These are phyloP conservation scores for Penstemon newberryi DNA, from an alignment of 257 asterid species.

Conservation along the genomic window DNA sequence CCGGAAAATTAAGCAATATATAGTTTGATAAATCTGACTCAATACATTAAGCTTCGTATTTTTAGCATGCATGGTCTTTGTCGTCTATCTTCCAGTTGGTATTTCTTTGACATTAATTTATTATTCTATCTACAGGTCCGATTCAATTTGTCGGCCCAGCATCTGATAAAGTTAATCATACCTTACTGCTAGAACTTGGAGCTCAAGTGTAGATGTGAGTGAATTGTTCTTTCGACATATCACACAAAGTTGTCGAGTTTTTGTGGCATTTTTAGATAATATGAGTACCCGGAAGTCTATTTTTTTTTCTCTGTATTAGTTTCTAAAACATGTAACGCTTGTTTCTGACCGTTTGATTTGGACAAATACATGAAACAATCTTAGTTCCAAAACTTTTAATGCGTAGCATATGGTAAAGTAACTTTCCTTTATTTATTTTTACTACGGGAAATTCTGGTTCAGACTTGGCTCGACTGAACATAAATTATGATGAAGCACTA, in stretches of 20 bases:
- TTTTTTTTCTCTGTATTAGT: not conserved
- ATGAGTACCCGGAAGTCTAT: not conserved
- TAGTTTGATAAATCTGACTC: not conserved
- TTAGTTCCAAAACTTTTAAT: not conserved
- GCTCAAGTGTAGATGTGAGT: slow-evolving; percentile 31
- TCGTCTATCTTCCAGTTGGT: not conserved
- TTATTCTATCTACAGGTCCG: slow-evolving; percentile 57
- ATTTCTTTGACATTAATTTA: not conserved
- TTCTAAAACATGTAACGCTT: not conserved
- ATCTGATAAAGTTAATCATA: slow-evolving; percentile 66
- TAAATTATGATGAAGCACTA: no score
- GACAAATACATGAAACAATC: not conserved
- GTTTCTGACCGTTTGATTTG: not conserved
- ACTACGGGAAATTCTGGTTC: no score
- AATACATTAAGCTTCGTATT: not conserved
- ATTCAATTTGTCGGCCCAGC: slow-evolving; percentile 85
- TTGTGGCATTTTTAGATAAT: not conserved
- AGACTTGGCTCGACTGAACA: no score
- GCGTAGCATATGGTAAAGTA: not conserved
- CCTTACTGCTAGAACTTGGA: slow-evolving; percentile 80
- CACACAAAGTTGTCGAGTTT: slow-evolving; percentile 13
- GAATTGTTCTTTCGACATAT: slow-evolving; percentile 15
- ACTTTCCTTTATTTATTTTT: not conserved
- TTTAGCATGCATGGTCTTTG: not conserved
- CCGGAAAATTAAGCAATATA: not conserved